Percentiles rank a stretch among this genome's conserved stretches.
phyloP scores from a whole-genome alignment of 768 basidiomycete species.

The Roridomyces roridus region DNA sequence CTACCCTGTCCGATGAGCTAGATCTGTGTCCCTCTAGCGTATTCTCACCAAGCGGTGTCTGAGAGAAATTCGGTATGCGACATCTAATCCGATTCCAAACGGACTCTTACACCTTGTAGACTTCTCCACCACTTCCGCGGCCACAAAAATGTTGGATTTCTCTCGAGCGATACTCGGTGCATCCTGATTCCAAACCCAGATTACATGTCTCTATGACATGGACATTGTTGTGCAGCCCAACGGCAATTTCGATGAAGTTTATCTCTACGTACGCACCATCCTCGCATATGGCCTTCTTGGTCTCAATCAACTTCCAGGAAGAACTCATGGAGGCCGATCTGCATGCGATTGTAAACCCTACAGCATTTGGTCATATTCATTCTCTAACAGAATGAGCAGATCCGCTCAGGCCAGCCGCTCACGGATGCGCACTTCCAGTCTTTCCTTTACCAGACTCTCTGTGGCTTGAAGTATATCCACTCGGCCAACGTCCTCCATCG shows the following conservation, averaged over 20 bases:
- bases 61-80: constrained; percentile 85
- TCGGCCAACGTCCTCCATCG: constrained; percentile 97
- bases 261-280: constrained; percentile 72
- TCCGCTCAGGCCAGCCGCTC: constrained; percentile 85
- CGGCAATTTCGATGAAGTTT: constrained; percentile 96
- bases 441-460: constrained; percentile 98
- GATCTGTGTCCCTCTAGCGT: constrained; percentile 52
- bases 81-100: not conserved
- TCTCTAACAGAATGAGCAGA: constrained; percentile 46
- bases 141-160: constrained; percentile 85
- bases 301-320: constrained; percentile 60
- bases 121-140: constrained; percentile 97
- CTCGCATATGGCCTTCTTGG: not conserved
- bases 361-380: constrained; percentile 5
- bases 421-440: constrained; percentile 94
- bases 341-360: constrained; percentile 87
- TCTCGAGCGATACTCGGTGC: not conserved
- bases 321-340: constrained; percentile 99
- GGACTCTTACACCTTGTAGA: constrained; percentile 45
- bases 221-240: constrained; percentile 93
- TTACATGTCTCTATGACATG: constrained; percentile 98
- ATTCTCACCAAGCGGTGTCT: constrained; percentile 97
- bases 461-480: constrained; percentile 97
- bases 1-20: not conserved
- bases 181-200: constrained; percentile 53